A percentile compares a stretch with the other conserved stretches of the same genome.
These are phyloP conservation scores for Sclerotinia glacialis DNA, from an alignment of 2,329 filamentous ascomycete genomes.

Conservation along the genomic window DNA sequence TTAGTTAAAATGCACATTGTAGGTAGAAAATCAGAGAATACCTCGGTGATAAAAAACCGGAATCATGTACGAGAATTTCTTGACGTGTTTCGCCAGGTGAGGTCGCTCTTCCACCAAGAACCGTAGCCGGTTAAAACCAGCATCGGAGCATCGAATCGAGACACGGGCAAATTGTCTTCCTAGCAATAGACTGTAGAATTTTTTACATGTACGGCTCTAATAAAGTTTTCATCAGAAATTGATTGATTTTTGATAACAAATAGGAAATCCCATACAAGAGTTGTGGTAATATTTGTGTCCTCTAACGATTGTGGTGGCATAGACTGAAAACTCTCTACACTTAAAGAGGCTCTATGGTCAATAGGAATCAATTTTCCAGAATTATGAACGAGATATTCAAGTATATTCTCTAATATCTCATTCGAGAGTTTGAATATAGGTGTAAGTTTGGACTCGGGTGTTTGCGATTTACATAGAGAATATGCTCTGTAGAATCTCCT, in stretches of 20 bases:
- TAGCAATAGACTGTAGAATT: constrained; percentile 50
- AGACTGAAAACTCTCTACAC: constrained; percentile 51
- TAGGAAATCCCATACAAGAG: constrained; percentile 37
- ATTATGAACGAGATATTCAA: constrained; percentile 47
- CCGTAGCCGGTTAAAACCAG: constrained; percentile 49
- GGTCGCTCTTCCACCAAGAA: constrained; percentile 46
- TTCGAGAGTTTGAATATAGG: constrained; percentile 26
- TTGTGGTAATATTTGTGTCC: constrained; percentile 42
- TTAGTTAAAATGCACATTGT: constrained; percentile 2
- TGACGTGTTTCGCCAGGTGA: constrained; percentile 52
- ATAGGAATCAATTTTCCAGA: constrained; percentile 49
- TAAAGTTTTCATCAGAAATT: constrained; percentile 5
- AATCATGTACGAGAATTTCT: constrained; percentile 59
- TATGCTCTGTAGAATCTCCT: constrained; percentile 22
- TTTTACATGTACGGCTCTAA: constrained; percentile 46
- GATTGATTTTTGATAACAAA: neutral
- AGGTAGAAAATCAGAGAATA: constrained; percentile 29
- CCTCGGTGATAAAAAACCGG: constrained; percentile 57
- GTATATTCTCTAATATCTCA: constrained; percentile 24
- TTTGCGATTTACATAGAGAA: constrained; percentile 17
- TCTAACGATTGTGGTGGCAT: constrained; percentile 33
- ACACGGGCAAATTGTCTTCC: constrained; percentile 49
- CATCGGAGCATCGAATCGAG: constrained; percentile 41
- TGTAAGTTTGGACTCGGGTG: constrained; percentile 16
- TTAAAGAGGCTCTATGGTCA: constrained; percentile 50